A percentile compares a stretch with the other conserved stretches of the same genome.
Conservation (phyloP, 139 green algal species). For the Eudorina sp. region DNA sequence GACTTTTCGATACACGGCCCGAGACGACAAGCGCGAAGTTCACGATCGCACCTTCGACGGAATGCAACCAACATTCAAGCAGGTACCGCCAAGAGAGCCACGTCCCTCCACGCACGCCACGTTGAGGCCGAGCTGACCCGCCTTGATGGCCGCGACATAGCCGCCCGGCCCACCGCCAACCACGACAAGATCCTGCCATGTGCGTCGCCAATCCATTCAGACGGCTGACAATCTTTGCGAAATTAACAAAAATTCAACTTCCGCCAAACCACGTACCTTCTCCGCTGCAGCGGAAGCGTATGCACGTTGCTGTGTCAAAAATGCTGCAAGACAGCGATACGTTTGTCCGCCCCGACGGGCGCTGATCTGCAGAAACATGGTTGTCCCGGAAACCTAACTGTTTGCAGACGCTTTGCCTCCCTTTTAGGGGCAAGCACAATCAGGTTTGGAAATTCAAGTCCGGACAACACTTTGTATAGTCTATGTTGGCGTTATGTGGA, state of each 20-base stretch:
- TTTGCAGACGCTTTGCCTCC: background rate
- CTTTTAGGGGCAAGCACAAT: background rate
- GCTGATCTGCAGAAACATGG: slow-evolving; percentile 17
- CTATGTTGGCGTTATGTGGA: background rate
- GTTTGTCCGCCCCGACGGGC: background rate
- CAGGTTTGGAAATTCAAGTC: background rate
- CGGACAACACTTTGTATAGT: background rate
- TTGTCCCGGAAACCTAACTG: slow-evolving; percentile 4
- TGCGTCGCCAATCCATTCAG: no score
- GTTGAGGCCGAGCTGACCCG: slow-evolving; percentile 95
- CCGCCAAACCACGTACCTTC: slow-evolving; percentile 3
- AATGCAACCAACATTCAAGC: slow-evolving; percentile 99
- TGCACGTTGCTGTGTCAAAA: background rate
- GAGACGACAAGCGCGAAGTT: no score
- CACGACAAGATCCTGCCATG: slow-evolving; percentile 96
- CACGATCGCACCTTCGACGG: slow-evolving; percentile 84
- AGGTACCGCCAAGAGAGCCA: slow-evolving; percentile 95
- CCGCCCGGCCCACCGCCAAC: slow-evolving; percentile 97
- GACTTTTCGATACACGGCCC: no score
- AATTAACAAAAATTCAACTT: background rate
- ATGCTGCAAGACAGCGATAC: background rate
- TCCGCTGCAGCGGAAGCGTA: slow-evolving; percentile 2
- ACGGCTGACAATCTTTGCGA: no score
- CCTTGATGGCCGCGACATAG: slow-evolving; percentile 99
- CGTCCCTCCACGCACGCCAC: slow-evolving; percentile 96